phyloP scores from a whole-genome alignment of 106 monocot species.

The Platanthera guangdongensis region DNA sequence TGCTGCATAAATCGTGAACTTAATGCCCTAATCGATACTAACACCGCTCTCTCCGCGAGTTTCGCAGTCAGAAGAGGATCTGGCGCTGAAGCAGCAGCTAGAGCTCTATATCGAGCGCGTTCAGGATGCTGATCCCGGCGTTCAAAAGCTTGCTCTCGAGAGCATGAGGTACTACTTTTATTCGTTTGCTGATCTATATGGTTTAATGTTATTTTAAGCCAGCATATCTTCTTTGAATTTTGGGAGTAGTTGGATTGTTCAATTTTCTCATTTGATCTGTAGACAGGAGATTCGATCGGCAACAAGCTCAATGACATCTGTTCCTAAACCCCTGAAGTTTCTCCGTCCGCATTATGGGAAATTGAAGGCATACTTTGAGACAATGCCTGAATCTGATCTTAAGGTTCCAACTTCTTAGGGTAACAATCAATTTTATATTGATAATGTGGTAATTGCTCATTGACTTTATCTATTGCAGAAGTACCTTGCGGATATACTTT shows the following conservation, averaged over 20 bases:
- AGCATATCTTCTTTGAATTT: background rate
- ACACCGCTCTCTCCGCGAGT: background rate
- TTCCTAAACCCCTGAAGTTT: constrained; percentile 92
- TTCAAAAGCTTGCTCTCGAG: constrained; percentile 92
- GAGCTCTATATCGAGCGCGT: constrained; percentile 89
- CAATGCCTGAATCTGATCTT: constrained; percentile 63
- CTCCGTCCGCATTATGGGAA: constrained; percentile 84
- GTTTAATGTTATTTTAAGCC: background rate
- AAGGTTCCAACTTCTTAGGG: constrained; percentile 37
- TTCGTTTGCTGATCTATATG: background rate
- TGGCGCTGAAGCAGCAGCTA: constrained; percentile 81
- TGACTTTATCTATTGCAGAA: constrained; percentile 44
- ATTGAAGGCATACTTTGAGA: constrained; percentile 76
- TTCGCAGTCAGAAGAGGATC: constrained; percentile 83
- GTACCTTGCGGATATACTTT: constrained; percentile 86
- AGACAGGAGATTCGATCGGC: constrained; percentile 95
- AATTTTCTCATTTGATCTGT: constrained; percentile 5
- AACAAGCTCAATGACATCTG: constrained; percentile 96
- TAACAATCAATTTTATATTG: background rate
- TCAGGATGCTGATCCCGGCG: constrained; percentile 76
- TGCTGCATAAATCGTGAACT: background rate
- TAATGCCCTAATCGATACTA: background rate
- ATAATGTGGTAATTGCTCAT: background rate
- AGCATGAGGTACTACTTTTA: constrained; percentile 77
- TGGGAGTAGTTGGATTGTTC: background rate